Evolutionary conservation across 2,329 filamentous ascomycete genomes (phyloP), one percentile per base, ranked within the genome.

Genomic region (Aspergillus aculeatinus): DNA sequence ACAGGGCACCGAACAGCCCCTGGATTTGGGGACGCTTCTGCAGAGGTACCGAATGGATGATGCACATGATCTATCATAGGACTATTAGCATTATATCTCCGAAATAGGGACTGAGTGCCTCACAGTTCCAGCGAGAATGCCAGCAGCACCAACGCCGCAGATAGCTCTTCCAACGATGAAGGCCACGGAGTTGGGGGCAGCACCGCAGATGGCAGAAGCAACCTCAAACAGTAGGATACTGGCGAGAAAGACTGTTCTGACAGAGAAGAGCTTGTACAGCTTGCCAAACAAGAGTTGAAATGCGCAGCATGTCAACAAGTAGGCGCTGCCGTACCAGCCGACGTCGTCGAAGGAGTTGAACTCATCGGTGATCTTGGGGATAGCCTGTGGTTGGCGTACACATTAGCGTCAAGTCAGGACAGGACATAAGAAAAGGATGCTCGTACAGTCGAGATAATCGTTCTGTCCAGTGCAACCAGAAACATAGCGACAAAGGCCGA

Each of bases 1-100:
- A 86, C 76, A 85, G 83, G 53, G 78, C 81, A 11, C 81, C 82
- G 47, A 86, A 77, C 47, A 85, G 69, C 0, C 71, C 72, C 23
- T 73, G 70, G 23, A 68, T 70, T 2, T 73, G 63, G 81, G 84
- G 33, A 7, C 84, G 77, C 66, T 84, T 82, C 7, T 79, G 72
- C 9, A 87, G 77, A 4, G 85, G 84, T 51, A 86, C 79, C 6
- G 67, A 68, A 51, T 53, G 57, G 23, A 48, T 50, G n/a, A 52
- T 44, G 21, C 47, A 29, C 6, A 48, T 23, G 12, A 39, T 53
- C 48, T 50, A 12, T 10, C 2, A 29, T 10, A 31, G 14, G 31
- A 11, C 4, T 12, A 4, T 49, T 19, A 21, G 53, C 23, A 55
- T 21, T 0, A 47, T 6, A 11, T 1, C 29, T 55, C 51, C 11